phyloP scores from a whole-genome alignment of 192 early-diverging fungal genomes.

The Podila minutissima region DNA sequence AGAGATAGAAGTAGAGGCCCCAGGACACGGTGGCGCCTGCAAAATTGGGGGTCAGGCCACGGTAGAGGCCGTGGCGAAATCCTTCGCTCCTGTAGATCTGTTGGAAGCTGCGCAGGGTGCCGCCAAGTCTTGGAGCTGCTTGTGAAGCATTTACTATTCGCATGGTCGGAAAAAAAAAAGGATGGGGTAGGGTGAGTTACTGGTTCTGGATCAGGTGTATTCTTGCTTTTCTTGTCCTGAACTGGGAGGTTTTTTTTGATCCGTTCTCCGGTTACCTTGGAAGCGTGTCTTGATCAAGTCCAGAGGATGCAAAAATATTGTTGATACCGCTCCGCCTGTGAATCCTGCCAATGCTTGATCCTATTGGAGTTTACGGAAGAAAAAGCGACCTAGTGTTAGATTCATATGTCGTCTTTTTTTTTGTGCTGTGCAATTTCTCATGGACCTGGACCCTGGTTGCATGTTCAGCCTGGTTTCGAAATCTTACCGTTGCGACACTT shows the following conservation, averaged over 20 bases:
- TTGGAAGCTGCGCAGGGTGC: conserved; percentile 71
- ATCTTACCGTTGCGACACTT: conserved; percentile 51
- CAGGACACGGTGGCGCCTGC: conserved; percentile 92
- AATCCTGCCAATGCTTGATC: conserved; percentile 95
- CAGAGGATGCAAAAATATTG: conserved; percentile 87
- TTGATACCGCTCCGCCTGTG: conserved; percentile 84
- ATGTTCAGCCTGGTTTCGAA: no score
- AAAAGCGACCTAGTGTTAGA: background rate
- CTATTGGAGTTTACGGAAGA: conserved; percentile 21
- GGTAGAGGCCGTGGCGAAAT: conserved; percentile 80
- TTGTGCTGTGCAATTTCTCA: background rate
- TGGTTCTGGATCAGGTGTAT: background rate
- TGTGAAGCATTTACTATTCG: conserved; percentile 61
- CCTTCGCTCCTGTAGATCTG: conserved; percentile 69
- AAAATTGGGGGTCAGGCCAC: conserved; percentile 91
- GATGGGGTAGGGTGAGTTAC: background rate
- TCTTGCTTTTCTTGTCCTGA: background rate
- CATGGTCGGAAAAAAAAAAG: background rate
- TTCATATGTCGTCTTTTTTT: background rate
- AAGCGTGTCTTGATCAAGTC: conserved; percentile 94
- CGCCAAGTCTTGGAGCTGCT: conserved; percentile 65
- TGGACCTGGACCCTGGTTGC: no score
- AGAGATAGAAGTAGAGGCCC: conserved; percentile 98
- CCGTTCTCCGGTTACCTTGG: conserved; percentile 65
- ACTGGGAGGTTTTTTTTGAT: background rate